Conservation (phyloP, 805 yeast species). For the Tetrapisispora arboricola region DNA sequence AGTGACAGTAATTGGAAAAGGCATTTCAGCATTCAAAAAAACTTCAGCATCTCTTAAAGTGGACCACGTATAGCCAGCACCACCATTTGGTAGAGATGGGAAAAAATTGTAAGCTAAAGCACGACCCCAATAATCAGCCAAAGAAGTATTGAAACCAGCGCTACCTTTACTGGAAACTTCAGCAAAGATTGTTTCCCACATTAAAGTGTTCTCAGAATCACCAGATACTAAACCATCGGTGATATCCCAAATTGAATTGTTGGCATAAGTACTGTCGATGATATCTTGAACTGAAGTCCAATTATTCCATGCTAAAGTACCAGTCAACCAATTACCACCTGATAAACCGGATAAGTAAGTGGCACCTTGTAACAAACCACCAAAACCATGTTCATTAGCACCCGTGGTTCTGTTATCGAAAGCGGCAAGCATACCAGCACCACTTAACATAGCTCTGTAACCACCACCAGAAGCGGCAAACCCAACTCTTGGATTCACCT, state of each 20-base stretch:
- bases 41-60: slow-evolving; percentile 51
- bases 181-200: slow-evolving; percentile 44
- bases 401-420: slow-evolving; percentile 61
- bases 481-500: slow-evolving; percentile 36
- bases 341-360: slow-evolving; percentile 70
- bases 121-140: slow-evolving; percentile 78
- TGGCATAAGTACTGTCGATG: slow-evolving; percentile 27
- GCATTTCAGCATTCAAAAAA: slow-evolving; percentile 55
- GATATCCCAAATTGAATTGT: slow-evolving; percentile 57
- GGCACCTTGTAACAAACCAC: slow-evolving; percentile 64
- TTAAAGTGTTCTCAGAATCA: slow-evolving; percentile 38
- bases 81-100: slow-evolving; percentile 47
- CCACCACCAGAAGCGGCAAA: slow-evolving; percentile 79
- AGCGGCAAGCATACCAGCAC: slow-evolving; percentile 78
- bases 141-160: slow-evolving; percentile 59
- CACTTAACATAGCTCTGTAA: slow-evolving; percentile 76
- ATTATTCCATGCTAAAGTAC: slow-evolving; percentile 58
- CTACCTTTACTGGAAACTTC: slow-evolving; percentile 41
- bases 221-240: slow-evolving; percentile 49
- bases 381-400: slow-evolving; percentile 47
- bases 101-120: slow-evolving; percentile 67
- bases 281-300: slow-evolving; percentile 64
- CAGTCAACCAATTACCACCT: slow-evolving; percentile 80
- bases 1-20: slow-evolving; percentile 59
- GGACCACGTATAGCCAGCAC: slow-evolving; percentile 52